phyloP scores from a whole-genome alignment of 306 rosid species.

The Rosa rugosa region DNA sequence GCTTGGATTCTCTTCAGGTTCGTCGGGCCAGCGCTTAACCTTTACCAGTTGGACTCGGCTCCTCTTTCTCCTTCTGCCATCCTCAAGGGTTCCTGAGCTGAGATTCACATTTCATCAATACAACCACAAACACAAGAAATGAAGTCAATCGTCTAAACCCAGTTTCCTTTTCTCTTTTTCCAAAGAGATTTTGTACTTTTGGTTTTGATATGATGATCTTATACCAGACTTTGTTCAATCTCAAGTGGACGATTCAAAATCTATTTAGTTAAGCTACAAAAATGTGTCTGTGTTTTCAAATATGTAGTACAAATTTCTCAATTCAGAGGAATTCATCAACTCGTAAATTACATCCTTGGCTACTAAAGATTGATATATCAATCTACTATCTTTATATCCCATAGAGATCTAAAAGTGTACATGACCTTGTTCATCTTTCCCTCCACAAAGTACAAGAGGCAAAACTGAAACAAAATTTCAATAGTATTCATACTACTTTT shows the following conservation, averaged over 20 bases:
- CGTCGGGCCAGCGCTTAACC: conserved; percentile 84
- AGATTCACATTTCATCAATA: conserved; percentile 13
- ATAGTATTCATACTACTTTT: conserved; percentile 22
- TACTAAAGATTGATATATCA: conserved; percentile 7
- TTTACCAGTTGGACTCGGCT: conserved; percentile 83
- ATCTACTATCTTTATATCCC: conserved; percentile 12
- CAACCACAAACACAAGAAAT: not conserved
- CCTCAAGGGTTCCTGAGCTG: conserved; percentile 53
- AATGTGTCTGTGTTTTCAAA: not conserved
- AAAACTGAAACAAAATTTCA: conserved; percentile 32
- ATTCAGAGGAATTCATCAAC: conserved; percentile 18
- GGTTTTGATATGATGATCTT: not conserved
- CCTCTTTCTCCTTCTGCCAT: conserved; percentile 63
- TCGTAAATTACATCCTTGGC: conserved; percentile 32
- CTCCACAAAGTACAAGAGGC: conserved; percentile 30
- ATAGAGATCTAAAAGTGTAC: conserved; percentile 29
- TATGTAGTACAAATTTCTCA: conserved; percentile 7
- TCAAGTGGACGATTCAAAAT: not conserved
- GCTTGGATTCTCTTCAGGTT: conserved; percentile 85
- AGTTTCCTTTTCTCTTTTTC: not conserved
- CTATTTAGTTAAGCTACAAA: not conserved
- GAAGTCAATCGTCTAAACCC: no score
- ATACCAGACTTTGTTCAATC: not conserved
- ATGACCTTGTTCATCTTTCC: conserved; percentile 17
- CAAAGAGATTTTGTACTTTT: conserved; percentile 1